Conservation (phyloP, 2,329 filamentous ascomycete species). For the Epichloe hybrida region DNA sequence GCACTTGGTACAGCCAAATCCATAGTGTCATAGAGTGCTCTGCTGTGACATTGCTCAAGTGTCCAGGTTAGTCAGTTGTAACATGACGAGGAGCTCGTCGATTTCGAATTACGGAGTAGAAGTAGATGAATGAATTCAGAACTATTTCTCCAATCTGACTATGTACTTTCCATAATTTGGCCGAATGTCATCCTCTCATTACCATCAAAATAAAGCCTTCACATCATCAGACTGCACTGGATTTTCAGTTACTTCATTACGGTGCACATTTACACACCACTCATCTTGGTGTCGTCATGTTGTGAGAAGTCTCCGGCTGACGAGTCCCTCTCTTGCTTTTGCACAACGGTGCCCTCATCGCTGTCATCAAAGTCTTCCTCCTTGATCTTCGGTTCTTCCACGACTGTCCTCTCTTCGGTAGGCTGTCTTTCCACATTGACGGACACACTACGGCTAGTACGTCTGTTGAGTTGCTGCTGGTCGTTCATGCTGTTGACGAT, state of each 20-base stretch:
- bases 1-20: constrained; percentile 28
- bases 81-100: not conserved
- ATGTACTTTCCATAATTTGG: not conserved
- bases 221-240: not conserved
- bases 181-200: not conserved
- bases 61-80: not conserved
- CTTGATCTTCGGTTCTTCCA: constrained; percentile 32
- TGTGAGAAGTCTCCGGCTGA: constrained; percentile 28
- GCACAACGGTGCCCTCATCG: constrained; percentile 20
- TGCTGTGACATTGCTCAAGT: not conserved
- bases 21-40: not conserved
- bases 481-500: constrained; percentile 49
- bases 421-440: constrained; percentile 17
- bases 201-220: not conserved
- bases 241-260: not conserved
- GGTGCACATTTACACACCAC: not conserved
- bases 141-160: not conserved
- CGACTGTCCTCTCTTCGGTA: constrained; percentile 25
- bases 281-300: constrained; percentile 23
- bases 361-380: constrained; percentile 31
- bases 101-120: not conserved
- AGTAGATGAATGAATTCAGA: not conserved
- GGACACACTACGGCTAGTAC: constrained; percentile 32
- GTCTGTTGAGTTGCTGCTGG: constrained; percentile 21
- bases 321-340: constrained; percentile 20